phyloP scores from a whole-genome alignment of 306 rosid species.

The Vigna unguiculata region DNA sequence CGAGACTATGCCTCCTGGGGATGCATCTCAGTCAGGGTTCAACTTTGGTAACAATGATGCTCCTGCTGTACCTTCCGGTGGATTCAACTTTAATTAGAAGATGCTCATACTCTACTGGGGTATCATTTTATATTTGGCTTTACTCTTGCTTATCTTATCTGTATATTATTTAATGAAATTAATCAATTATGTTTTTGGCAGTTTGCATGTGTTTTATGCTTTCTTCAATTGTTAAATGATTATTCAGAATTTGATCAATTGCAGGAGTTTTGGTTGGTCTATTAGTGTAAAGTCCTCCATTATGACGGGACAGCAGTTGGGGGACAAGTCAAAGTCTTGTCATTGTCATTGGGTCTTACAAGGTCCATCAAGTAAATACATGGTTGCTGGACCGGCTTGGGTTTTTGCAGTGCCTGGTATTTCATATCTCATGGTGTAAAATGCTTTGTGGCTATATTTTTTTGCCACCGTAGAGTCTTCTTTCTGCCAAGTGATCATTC shows the following conservation, averaged over 20 bases:
- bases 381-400: constrained; percentile 51
- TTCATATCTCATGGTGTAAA: constrained; percentile 44
- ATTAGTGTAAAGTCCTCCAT: constrained; percentile 33
- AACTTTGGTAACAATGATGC: constrained; percentile 64
- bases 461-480: constrained; percentile 48
- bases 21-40: constrained; percentile 70
- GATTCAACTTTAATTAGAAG: constrained; percentile 88
- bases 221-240: constrained; percentile 1
- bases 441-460: constrained; percentile 48
- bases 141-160: constrained; percentile 11
- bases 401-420: constrained; percentile 55
- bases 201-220: constrained; percentile 28
- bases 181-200: constrained; percentile 1
- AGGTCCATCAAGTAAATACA: constrained; percentile 51
- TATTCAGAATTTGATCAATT: constrained; percentile 34
- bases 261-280: constrained; percentile 50
- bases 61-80: constrained; percentile 87
- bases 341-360: constrained; percentile 42
- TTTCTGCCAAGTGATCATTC: constrained; percentile 45
- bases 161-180: background rate
- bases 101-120: constrained; percentile 43
- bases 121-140: constrained; percentile 31
- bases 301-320: constrained; percentile 46
- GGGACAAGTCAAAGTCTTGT: constrained; percentile 50
- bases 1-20: constrained; percentile 96